Percentiles rank a stretch among this genome's conserved stretches.
Conservation (phyloP, 2,329 filamentous ascomycete genomes). For the Calonectria pseudoturangicola region DNA sequence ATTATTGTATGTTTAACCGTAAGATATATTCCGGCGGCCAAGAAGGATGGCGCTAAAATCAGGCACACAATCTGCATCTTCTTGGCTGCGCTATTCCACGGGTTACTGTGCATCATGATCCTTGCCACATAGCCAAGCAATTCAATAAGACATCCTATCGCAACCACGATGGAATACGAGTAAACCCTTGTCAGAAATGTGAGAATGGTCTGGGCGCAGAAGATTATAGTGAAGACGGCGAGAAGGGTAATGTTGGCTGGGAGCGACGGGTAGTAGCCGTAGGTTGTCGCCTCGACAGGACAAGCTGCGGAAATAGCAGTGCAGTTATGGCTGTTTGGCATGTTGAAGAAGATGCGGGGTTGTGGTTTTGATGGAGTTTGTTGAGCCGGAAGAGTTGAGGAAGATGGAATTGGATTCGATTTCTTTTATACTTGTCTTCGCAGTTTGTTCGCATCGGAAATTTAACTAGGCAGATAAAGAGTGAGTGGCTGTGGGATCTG, state of each 20-base stretch:
- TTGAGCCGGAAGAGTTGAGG: too few relatives aligned
- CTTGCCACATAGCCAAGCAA: slow-evolving; percentile 75
- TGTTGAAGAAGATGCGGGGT: not conserved
- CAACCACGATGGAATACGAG: slow-evolving; percentile 69
- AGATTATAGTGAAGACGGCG: slow-evolving; percentile 67
- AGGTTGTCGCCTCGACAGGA: slow-evolving; percentile 27
- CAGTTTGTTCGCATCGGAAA: not conserved
- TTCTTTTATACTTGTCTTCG: not conserved
- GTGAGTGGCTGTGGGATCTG: not conserved
- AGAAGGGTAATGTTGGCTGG: slow-evolving; percentile 70
- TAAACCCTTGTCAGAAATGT: slow-evolving; percentile 66
- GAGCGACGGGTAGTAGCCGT: slow-evolving; percentile 51
- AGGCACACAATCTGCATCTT: slow-evolving; percentile 75
- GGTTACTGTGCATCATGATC: slow-evolving; percentile 71
- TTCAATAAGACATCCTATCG: slow-evolving; percentile 69
- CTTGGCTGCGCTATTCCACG: slow-evolving; percentile 66
- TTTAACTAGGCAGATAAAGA: not conserved
- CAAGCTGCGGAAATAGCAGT: slow-evolving; percentile 8
- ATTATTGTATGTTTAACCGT: slow-evolving; percentile 69
- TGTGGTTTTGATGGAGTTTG: not conserved
- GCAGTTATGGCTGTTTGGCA: not conserved
- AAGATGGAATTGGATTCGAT: not conserved
- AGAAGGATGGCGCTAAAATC: slow-evolving; percentile 77
- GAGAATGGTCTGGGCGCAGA: slow-evolving; percentile 60
- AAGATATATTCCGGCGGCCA: slow-evolving; percentile 78